Conservation (phyloP, 768 basidiomycete species). For the Xerocomellus amylosporus region DNA sequence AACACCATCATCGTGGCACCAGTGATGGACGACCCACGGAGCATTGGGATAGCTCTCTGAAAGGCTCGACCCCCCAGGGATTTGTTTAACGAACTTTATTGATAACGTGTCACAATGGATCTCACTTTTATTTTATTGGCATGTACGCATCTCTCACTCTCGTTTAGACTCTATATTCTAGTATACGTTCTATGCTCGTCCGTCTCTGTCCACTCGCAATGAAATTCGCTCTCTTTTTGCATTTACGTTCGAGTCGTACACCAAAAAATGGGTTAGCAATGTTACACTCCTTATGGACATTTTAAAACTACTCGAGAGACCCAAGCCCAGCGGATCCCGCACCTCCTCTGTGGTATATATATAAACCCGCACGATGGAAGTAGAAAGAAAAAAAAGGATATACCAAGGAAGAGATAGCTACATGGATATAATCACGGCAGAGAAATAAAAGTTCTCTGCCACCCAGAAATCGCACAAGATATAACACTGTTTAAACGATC, state of each 20-base stretch:
- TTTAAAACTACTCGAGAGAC: neutral
- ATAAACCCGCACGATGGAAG: conserved; percentile 12
- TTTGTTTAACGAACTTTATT: conserved; percentile 4
- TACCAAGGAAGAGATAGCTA: conserved; percentile 6
- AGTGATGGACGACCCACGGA: conserved; percentile 7
- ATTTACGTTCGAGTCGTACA: too few species aligned
- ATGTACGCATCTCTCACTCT: neutral
- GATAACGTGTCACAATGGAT: neutral
- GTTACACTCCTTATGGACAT: conserved; percentile 5
- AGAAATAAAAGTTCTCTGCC: conserved; percentile 6
- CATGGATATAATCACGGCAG: conserved; percentile 12
- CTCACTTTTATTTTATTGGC: neutral
- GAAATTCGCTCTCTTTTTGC: neutral
- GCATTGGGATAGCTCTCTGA: conserved; percentile 10
- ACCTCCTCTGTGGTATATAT: conserved; percentile 5
- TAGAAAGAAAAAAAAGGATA: conserved; percentile 1
- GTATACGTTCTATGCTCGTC: neutral
- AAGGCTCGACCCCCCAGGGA: conserved; percentile 16
- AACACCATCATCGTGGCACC: conserved; percentile 7
- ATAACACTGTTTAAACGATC: conserved; percentile 11
- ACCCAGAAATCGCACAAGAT: conserved; percentile 20
- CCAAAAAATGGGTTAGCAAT: neutral
- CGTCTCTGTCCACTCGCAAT: neutral
- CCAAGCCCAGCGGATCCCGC: conserved; percentile 16
- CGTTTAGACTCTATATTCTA: neutral